phyloP scores from a whole-genome alignment of 176 grass and related monocot species.

The Poa annua region DNA sequence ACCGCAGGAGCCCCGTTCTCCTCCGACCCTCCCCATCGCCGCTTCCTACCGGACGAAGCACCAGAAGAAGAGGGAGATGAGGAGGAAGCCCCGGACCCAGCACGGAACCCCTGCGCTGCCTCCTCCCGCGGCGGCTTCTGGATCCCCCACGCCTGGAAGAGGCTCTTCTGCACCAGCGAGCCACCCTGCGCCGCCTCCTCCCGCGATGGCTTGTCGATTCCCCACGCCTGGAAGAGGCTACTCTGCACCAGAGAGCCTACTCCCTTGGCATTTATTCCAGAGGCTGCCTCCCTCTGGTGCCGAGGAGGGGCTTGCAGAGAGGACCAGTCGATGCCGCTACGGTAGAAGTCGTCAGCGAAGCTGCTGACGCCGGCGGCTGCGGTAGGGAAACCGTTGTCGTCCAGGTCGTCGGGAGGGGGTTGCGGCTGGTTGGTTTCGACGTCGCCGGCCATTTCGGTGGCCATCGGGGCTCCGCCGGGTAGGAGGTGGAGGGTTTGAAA shows the following conservation, averaged over 20 bases:
- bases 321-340: slow-evolving; percentile 65
- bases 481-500: slow-evolving; percentile 47
- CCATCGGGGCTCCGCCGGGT: slow-evolving; percentile 36
- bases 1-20: neutral
- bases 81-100: slow-evolving; percentile 1
- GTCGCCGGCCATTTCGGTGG: slow-evolving; percentile 38
- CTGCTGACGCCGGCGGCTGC: neutral
- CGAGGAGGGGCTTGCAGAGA: slow-evolving; percentile 34
- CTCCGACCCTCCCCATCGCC: neutral
- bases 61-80: neutral
- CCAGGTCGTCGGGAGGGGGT: slow-evolving; percentile 26
- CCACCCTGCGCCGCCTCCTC: neutral
- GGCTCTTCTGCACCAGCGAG: slow-evolving; percentile 3
- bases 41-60: slow-evolving; percentile 13
- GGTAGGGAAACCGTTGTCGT: slow-evolving; percentile 53
- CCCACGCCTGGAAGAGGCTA: slow-evolving; percentile 75
- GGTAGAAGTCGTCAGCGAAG: slow-evolving; percentile 67
- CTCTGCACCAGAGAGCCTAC: slow-evolving; percentile 48
- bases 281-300: neutral
- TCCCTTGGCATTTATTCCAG: neutral
- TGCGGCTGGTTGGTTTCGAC: slow-evolving; percentile 1
- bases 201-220: slow-evolving; percentile 41
- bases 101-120: neutral
- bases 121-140: neutral
- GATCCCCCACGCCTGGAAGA: slow-evolving; percentile 33